Conservation (phyloP, 2,329 filamentous ascomycete genomes). For the Claviceps spartinae region DNA sequence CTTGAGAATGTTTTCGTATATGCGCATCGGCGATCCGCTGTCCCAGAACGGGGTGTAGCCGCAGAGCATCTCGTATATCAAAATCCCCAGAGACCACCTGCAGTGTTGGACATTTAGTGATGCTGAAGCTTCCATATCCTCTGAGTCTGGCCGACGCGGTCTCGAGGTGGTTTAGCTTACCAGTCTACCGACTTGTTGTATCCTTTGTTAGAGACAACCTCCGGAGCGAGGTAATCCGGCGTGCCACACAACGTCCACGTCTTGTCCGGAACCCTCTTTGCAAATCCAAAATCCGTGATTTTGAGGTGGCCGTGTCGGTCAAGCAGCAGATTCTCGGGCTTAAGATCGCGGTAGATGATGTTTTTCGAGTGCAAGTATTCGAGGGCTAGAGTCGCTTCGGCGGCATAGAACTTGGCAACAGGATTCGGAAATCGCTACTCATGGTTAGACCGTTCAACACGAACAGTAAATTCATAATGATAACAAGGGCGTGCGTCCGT, state of each 20-base stretch:
- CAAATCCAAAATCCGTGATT: conserved; percentile 97
- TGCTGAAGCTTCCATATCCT: background rate
- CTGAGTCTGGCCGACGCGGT: background rate
- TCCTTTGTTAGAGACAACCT: conserved; percentile 97
- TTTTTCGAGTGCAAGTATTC: conserved; percentile 91
- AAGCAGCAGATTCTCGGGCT: conserved; percentile 84
- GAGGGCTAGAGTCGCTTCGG: conserved; percentile 86
- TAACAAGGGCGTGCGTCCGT: background rate
- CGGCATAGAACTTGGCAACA: conserved; percentile 97
- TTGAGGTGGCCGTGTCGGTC: conserved; percentile 91
- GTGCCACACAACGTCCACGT: conserved; percentile 98
- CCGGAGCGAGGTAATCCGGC: conserved; percentile 90
- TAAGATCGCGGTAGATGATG: conserved; percentile 96
- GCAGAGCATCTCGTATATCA: conserved; percentile 99
- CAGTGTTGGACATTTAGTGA: background rate
- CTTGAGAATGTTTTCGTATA: conserved; percentile 97
- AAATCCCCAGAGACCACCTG: conserved; percentile 95
- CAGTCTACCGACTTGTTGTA: conserved; percentile 99
- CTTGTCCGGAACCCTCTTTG: conserved; percentile 95
- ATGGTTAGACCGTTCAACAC: background rate
- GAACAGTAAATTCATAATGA: background rate
- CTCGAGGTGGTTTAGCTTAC: conserved; percentile 39
- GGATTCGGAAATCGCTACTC: conserved; percentile 92
- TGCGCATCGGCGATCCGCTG: conserved; percentile 93
- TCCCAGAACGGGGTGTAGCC: conserved; percentile 99